Percentiles rank a stretch among this genome's conserved stretches.
phyloP scores from a whole-genome alignment of 306 rosid species.

The Pyrus bretschneideri region DNA sequence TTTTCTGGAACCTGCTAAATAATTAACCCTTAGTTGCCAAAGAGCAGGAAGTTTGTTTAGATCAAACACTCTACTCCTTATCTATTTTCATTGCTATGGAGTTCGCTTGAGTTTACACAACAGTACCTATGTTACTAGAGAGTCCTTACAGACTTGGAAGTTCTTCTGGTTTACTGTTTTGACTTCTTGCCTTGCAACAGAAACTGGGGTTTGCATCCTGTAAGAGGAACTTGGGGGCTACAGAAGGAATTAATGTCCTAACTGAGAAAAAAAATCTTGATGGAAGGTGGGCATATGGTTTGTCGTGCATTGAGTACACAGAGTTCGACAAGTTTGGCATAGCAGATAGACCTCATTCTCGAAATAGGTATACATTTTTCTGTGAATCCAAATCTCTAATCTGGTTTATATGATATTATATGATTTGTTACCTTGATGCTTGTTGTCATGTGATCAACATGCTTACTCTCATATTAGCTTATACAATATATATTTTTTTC shows the following conservation, averaged over 20 bases:
- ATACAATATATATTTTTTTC: too few species aligned
- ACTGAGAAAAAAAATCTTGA: conserved; percentile 66
- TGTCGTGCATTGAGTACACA: conserved; percentile 90
- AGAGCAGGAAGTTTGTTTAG: background rate
- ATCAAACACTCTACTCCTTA: background rate
- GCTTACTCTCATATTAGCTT: background rate
- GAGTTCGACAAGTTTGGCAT: conserved; percentile 88
- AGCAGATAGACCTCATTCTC: conserved; percentile 38
- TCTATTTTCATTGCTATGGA: background rate
- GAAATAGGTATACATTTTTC: conserved; percentile 43
- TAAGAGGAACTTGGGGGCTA: conserved; percentile 68
- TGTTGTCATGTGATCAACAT: background rate
- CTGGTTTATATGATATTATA: background rate
- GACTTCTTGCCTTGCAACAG: conserved; percentile 34
- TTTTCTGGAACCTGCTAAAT: background rate
- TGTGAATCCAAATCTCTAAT: conserved; percentile 6
- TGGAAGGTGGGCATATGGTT: conserved; percentile 84
- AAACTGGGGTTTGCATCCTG: conserved; percentile 95
- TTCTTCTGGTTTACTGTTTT: background rate
- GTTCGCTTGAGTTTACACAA: background rate
- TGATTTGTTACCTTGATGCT: background rate
- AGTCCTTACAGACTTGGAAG: background rate
- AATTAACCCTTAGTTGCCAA: background rate
- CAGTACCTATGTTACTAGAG: background rate
- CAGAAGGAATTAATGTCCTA: conserved; percentile 92